phyloP scores from a whole-genome alignment of 768 basidiomycete species.

The Mycena epipterygia region DNA sequence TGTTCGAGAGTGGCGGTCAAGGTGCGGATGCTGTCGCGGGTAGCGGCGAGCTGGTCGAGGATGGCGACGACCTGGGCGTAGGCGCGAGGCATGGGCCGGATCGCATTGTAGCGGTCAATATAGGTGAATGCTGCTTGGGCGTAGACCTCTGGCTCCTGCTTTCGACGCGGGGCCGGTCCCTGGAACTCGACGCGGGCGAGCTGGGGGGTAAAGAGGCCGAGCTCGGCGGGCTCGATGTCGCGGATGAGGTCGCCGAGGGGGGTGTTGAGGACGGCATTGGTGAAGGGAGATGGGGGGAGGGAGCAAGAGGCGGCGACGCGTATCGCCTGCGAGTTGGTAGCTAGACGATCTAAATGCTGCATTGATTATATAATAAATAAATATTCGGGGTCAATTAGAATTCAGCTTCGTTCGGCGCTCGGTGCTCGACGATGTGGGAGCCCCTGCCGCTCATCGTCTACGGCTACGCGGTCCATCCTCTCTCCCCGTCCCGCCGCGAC shows the following conservation, averaged over 20 bases:
- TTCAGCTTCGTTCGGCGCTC: not conserved
- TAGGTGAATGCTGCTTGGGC: constrained; percentile 82
- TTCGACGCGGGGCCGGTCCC: constrained; percentile 79
- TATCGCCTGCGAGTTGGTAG: constrained; percentile 54
- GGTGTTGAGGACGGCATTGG: constrained; percentile 72
- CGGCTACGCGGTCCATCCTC: constrained; percentile 91
- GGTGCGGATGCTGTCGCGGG: constrained; percentile 55
- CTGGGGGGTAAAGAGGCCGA: constrained; percentile 77
- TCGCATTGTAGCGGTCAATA: constrained; percentile 73
- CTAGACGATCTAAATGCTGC: constrained; percentile 74
- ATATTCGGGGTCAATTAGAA: too few relatives aligned
- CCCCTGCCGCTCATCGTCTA: constrained; percentile 77
- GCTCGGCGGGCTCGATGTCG: constrained; percentile 82
- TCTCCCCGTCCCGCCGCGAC: constrained; percentile 81
- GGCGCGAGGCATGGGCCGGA: constrained; percentile 68
- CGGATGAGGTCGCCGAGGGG: constrained; percentile 83
- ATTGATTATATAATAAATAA: too few relatives aligned
- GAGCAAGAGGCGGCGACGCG: constrained; percentile 34
- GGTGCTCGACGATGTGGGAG: constrained; percentile 51
- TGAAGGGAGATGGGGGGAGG: constrained; percentile 62
- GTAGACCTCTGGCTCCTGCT: constrained; percentile 79
- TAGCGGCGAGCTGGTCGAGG: constrained; percentile 53
- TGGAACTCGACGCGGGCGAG: constrained; percentile 76
- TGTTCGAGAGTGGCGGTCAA: constrained; percentile 48
- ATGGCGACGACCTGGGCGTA: constrained; percentile 59